A percentile compares a stretch with the other conserved stretches of the same genome.
Conservation (phyloP, 2,329 filamentous ascomycete genomes). For the Exserohilum rostratum region DNA sequence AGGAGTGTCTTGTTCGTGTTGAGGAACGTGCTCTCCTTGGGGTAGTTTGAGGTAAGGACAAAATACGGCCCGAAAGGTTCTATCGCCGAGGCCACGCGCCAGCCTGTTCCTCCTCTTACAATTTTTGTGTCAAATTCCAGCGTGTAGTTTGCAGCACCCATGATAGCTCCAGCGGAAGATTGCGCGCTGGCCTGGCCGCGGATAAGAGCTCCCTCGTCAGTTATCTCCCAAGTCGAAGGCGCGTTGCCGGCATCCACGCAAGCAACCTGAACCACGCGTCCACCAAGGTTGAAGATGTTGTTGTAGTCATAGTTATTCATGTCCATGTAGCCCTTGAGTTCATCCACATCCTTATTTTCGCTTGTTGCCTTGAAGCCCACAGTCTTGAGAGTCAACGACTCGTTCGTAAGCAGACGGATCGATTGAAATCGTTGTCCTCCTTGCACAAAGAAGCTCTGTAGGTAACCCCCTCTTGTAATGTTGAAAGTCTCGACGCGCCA, state of each 20-base stretch:
- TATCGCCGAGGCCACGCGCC: background rate
- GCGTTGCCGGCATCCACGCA: slow-evolving; percentile 50
- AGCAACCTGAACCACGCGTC: slow-evolving; percentile 38
- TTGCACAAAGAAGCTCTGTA: slow-evolving; percentile 48
- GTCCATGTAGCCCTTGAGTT: background rate
- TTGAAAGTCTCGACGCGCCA: slow-evolving; percentile 36
- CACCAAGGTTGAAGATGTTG: slow-evolving; percentile 50
- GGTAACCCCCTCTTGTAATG: slow-evolving; percentile 35
- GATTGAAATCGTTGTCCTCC: slow-evolving; percentile 53
- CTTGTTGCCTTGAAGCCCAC: slow-evolving; percentile 43
- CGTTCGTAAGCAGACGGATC: slow-evolving; percentile 45
- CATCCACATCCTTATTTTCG: background rate
- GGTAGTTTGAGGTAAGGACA: slow-evolving; percentile 3
- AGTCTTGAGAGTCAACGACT: slow-evolving; percentile 36
- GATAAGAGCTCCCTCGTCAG: slow-evolving; percentile 44
- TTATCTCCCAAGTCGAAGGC: slow-evolving; percentile 40
- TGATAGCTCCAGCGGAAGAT: background rate
- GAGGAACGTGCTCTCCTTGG: background rate
- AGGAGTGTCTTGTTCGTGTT: slow-evolving; percentile 1
- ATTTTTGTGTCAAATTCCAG: slow-evolving; percentile 1
- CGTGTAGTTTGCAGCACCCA: background rate
- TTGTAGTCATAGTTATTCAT: slow-evolving; percentile 34
- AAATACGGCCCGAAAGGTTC: background rate
- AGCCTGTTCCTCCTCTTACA: background rate
- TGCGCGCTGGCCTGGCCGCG: slow-evolving; percentile 39